phyloP scores from a whole-genome alignment of 441 rosid genomes.

The Biscutella laevigata region DNA sequence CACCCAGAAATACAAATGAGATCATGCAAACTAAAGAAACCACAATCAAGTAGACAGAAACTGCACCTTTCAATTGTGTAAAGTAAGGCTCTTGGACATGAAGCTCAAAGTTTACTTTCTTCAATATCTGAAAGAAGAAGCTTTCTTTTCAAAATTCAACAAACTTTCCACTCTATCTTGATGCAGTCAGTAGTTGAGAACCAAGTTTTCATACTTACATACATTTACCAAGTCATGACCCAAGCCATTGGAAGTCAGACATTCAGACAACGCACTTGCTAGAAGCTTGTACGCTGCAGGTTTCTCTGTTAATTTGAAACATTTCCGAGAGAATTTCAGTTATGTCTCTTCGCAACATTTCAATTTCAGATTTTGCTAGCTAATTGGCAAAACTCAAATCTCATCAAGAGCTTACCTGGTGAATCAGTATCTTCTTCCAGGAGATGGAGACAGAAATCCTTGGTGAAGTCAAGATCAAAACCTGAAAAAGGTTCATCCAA shows the following conservation, averaged over 20 bases:
- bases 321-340: background rate
- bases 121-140: constrained; percentile 33
- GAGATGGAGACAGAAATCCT: constrained; percentile 22
- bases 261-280: constrained; percentile 40
- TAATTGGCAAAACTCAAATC: background rate
- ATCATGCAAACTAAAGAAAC: background rate
- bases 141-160: background rate
- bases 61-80: constrained; percentile 45
- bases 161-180: background rate
- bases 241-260: constrained; percentile 23
- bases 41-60: background rate
- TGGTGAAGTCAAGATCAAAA: constrained; percentile 18
- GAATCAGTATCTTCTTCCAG: constrained; percentile 14
- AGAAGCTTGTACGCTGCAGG: constrained; percentile 41
- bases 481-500: constrained; percentile 9
- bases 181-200: too few relatives aligned
- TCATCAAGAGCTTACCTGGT: too few relatives aligned
- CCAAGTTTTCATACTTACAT: background rate
- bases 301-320: background rate
- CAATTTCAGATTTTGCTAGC: background rate
- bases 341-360: background rate
- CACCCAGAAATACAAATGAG: background rate
- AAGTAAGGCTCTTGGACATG: constrained; percentile 77
- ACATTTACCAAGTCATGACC: constrained; percentile 39
- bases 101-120: constrained; percentile 38